Conservation (phyloP, 2,329 filamentous ascomycete genomes). For the Fusarium hainanense region DNA sequence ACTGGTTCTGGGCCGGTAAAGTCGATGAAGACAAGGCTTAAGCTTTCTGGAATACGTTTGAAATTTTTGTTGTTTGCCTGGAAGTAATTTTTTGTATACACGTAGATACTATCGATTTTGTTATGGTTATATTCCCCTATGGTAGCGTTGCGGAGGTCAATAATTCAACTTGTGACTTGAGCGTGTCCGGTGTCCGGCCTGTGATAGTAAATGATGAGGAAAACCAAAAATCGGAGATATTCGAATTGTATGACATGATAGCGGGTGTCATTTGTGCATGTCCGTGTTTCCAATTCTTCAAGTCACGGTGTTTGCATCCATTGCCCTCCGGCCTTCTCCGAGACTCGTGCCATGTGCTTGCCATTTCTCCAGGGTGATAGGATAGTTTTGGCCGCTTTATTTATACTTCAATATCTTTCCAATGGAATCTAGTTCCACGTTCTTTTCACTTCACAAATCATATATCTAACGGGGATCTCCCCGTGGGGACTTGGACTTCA, state of each 20-base stretch:
- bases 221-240: neutral
- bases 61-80: slow-evolving; percentile 5
- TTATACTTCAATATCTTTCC: neutral
- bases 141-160: slow-evolving; percentile 27
- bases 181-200: neutral
- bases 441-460: neutral
- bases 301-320: neutral
- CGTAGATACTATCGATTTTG: slow-evolving; percentile 27
- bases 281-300: neutral
- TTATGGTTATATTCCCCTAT: slow-evolving; percentile 35
- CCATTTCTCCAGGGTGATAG: neutral
- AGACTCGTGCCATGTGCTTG: neutral
- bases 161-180: slow-evolving; percentile 29
- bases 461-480: neutral
- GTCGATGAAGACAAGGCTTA: slow-evolving; percentile 26
- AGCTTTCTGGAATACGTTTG: neutral
- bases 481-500: slow-evolving; percentile 4
- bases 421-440: neutral
- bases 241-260: neutral
- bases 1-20: slow-evolving; percentile 46
- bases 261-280: neutral
- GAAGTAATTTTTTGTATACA: slow-evolving; percentile 23
- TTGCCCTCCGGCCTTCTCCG: slow-evolving; percentile 24
- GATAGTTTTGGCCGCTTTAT: neutral
- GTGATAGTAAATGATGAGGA: neutral